Evolutionary conservation across 2,329 filamentous ascomycete genomes (phyloP).

Genomic region (Fusarium abutilonis): DNA sequence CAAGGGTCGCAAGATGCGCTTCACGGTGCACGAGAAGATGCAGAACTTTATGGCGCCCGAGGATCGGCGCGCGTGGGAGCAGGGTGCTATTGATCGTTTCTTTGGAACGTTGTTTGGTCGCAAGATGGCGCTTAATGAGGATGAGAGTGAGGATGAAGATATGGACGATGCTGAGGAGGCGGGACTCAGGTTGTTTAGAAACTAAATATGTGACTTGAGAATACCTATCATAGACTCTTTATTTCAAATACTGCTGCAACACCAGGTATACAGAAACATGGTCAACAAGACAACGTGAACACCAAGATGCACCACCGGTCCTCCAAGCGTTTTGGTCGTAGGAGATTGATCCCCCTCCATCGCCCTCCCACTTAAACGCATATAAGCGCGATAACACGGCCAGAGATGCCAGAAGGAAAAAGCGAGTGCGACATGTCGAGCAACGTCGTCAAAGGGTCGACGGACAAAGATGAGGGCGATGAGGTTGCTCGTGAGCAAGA

Average conservation of each 20-base stretch:
- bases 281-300: slow-evolving; percentile 54
- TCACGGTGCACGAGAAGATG: slow-evolving; percentile 94
- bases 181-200: slow-evolving; percentile 64
- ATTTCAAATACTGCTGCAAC: slow-evolving; percentile 25
- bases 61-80: slow-evolving; percentile 82
- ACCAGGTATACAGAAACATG: slow-evolving; percentile 47
- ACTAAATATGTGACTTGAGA: slow-evolving; percentile 40
- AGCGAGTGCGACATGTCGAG: slow-evolving; percentile 51
- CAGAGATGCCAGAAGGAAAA: slow-evolving; percentile 61
- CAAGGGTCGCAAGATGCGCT: slow-evolving; percentile 93
- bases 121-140: slow-evolving; percentile 72
- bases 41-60: slow-evolving; percentile 98
- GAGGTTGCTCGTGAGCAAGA: slow-evolving; percentile 58
- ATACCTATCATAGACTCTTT: slow-evolving; percentile 13
- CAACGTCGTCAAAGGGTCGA: slow-evolving; percentile 47
- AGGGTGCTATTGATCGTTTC: slow-evolving; percentile 78
- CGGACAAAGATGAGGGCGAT: slow-evolving; percentile 52
- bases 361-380: slow-evolving; percentile 46
- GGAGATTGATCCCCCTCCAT: slow-evolving; percentile 20
- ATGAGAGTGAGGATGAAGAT: slow-evolving; percentile 60
- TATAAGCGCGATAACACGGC: slow-evolving; percentile 57
- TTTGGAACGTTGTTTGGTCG: slow-evolving; percentile 80
- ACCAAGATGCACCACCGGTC: slow-evolving; percentile 57
- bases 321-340: slow-evolving; percentile 52
- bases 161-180: slow-evolving; percentile 64